Evolutionary conservation across 371 early-diverging fungal species (phyloP).

Genomic region (Mucor sp.): DNA sequence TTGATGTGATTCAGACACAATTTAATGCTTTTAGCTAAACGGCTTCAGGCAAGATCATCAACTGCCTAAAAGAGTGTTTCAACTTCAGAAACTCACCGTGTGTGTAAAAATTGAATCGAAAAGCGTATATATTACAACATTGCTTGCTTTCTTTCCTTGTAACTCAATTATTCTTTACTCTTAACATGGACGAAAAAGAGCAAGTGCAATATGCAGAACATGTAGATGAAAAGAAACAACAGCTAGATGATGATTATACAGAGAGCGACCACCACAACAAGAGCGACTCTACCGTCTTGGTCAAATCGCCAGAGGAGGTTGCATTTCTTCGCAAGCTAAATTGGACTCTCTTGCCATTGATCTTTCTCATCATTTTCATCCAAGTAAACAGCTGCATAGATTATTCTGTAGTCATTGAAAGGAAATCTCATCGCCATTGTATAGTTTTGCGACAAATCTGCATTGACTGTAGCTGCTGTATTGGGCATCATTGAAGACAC

Average conservation of each 20-base stretch:
- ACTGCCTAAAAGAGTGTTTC: not conserved
- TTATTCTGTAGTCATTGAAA: not conserved
- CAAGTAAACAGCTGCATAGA: conserved; percentile 18
- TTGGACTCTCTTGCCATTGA: conserved; percentile 23
- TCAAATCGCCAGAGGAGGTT: conserved; percentile 28
- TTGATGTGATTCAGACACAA: not conserved
- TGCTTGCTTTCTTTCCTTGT: not conserved
- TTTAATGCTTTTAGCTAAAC: not conserved
- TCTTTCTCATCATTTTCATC: conserved; percentile 29
- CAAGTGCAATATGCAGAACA: not conserved
- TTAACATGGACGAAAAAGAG: not conserved
- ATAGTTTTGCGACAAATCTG: conserved; percentile 47
- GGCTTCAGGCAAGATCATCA: not conserved
- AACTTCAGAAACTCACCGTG: not conserved
- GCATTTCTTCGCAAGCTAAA: conserved; percentile 31
- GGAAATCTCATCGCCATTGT: not conserved
- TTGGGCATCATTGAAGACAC: conserved; percentile 35
- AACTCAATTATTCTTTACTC: not conserved
- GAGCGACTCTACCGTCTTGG: not conserved
- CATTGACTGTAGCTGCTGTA: conserved; percentile 36
- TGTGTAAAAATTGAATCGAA: not conserved
- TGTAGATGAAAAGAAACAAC: not conserved
- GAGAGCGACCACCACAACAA: not conserved
- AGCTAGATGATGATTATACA: not conserved
- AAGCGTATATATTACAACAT: not conserved